phyloP scores from a whole-genome alignment of 768 basidiomycete genomes.

The Lentinus brumalis region DNA sequence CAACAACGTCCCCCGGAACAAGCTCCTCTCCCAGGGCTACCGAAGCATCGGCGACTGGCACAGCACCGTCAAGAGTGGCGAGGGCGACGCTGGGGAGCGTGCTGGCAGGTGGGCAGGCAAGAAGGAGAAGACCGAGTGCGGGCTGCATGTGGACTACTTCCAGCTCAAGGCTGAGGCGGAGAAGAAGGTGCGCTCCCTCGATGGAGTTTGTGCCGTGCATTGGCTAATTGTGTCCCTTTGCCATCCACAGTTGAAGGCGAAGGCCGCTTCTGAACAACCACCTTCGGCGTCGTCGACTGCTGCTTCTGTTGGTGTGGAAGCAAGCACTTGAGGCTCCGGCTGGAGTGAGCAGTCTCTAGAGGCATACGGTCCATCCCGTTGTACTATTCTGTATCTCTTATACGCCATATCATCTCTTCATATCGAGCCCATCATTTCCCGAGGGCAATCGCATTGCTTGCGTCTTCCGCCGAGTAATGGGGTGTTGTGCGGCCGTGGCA shows the following conservation, averaged over 20 bases:
- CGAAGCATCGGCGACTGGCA: conserved; percentile 98
- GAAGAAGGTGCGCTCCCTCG: conserved; percentile 26
- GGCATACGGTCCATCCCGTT: background rate
- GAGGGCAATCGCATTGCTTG: too few relatives aligned
- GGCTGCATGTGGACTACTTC: conserved; percentile 91
- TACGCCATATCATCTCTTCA: background rate
- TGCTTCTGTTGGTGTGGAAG: conserved; percentile 5
- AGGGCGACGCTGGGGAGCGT: conserved; percentile 74
- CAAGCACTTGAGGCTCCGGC: conserved; percentile 9
- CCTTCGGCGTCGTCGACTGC: background rate
- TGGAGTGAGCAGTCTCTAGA: background rate
- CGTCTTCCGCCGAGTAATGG: too few relatives aligned
- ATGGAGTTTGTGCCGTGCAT: background rate
- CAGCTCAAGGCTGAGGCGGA: conserved; percentile 64
- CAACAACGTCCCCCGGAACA: conserved; percentile 86
- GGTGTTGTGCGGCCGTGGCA: background rate
- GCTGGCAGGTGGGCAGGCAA: conserved; percentile 91
- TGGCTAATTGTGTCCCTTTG: background rate
- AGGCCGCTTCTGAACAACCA: conserved; percentile 6
- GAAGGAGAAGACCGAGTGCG: conserved; percentile 90
- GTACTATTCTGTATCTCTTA: conserved; percentile 16
- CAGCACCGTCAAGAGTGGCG: conserved; percentile 76
- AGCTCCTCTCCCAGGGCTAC: conserved; percentile 87
- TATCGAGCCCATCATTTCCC: background rate
- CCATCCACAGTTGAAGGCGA: conserved; percentile 11